Base-by-base conservation (phyloP, 495 filamentous ascomycete species). In the Sabuloglossum arenarium region DNA sequence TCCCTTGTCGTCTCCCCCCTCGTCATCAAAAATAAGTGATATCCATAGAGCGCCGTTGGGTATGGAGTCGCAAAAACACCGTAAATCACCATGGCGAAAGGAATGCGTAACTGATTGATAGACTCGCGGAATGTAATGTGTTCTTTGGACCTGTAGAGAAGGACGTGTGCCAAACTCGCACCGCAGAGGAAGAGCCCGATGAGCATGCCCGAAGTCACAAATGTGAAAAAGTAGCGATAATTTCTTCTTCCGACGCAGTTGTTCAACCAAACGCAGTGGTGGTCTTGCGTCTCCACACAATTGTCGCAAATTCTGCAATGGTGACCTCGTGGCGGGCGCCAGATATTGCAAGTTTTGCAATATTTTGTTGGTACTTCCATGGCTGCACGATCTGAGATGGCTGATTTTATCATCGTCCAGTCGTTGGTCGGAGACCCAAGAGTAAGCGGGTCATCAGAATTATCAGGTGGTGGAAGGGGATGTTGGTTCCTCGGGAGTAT, bases 191-290 rank as follows among this genome's bases (percentile, higher is more conserved):
- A 89, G 19, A 90, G 62, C 0, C 79, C 78, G 1, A 96, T 73
- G n/a, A 95, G 57, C 1, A 86, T 87, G 12, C 74, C 79, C 21
- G 79, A 76, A 61, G 74, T 77, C 59, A 97, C 77, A 68, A 96
- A 98, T 21, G 82, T 76, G 63, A 96, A 94, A 68, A 98, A 98
- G 63, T 91, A 98, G 52, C 93, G 88, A 67, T 98, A 98, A 67
- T 98, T 98, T 55, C 91, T 86, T 32, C 93, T 85, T 6, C 91
- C 91, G 46, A 98, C 84, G 67, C 91, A 98, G 66, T 97, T 98
- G 69, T 98, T 98, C 53, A 98, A 79, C 93, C 93, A 98, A 23
- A 97, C 88, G 62, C 91, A 98, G 71, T 98, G 91, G 63, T 98
- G 91, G 64, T 98, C 91, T 61, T 96, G 88, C 0, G 90, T 96